Conservation (phyloP, 2,329 filamentous ascomycete species). For the Fusarium sp. region DNA sequence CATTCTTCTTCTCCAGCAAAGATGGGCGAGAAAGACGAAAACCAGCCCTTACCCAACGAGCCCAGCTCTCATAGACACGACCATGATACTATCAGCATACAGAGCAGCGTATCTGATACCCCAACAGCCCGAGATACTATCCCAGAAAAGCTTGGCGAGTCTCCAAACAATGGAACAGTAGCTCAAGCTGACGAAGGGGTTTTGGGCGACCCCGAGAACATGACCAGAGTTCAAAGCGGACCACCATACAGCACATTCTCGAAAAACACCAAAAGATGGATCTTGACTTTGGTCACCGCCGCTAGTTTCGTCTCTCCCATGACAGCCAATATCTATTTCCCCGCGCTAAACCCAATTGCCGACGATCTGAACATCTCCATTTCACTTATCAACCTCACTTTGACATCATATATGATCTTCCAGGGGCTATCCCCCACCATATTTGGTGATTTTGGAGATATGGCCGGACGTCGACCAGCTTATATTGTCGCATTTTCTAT, state of each 20-base stretch:
- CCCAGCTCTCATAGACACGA: slow-evolving; percentile 9
- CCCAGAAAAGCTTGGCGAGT: slow-evolving; percentile 22
- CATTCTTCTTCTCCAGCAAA: slow-evolving; percentile 1
- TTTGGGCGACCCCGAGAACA: slow-evolving; percentile 36
- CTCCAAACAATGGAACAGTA: not conserved
- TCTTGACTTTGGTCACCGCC: slow-evolving; percentile 64
- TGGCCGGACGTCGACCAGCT: slow-evolving; percentile 70
- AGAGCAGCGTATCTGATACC: slow-evolving; percentile 14
- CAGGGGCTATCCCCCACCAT: slow-evolving; percentile 72
- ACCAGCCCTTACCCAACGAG: slow-evolving; percentile 7
- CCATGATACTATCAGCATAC: slow-evolving; percentile 18
- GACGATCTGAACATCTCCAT: slow-evolving; percentile 55
- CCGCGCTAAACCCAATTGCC: slow-evolving; percentile 57
- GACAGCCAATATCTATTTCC: slow-evolving; percentile 70
- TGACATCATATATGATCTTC: slow-evolving; percentile 73
- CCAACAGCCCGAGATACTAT: slow-evolving; percentile 3
- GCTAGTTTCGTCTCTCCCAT: slow-evolving; percentile 68
- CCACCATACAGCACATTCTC: slow-evolving; percentile 50
- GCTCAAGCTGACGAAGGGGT: slow-evolving; percentile 18
- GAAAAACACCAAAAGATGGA: slow-evolving; percentile 61
- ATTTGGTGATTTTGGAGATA: slow-evolving; percentile 72
- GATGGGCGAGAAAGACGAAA: slow-evolving; percentile 30
- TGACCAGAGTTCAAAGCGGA: slow-evolving; percentile 39
- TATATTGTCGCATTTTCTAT: slow-evolving; percentile 69
- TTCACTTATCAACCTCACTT: slow-evolving; percentile 60